These are phyloP conservation scores for Spathaspora sp. DNA, from an alignment of 1,139 yeast species.

Conservation along the genomic window DNA sequence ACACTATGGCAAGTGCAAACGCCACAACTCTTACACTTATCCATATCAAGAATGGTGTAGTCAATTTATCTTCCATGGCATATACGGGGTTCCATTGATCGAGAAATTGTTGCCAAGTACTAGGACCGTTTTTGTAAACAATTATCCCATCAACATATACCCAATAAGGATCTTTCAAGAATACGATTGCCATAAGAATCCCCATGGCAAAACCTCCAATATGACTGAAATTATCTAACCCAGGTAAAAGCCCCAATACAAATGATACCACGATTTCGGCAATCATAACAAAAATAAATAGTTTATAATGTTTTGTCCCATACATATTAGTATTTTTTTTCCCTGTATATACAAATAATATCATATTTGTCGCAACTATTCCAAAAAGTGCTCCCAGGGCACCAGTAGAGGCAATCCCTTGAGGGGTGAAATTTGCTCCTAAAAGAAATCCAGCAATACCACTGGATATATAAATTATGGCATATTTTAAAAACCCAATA, in stretches of 20 bases:
- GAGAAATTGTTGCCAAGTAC: constrained; percentile 41
- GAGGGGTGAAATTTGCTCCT: constrained; percentile 72
- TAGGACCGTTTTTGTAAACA: constrained; percentile 34
- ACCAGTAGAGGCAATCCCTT: constrained; percentile 70
- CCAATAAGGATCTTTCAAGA: constrained; percentile 61
- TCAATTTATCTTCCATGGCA: constrained; percentile 35
- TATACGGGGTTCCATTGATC: constrained; percentile 44
- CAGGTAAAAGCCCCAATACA: constrained; percentile 69
- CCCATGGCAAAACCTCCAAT: constrained; percentile 78
- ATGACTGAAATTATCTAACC: constrained; percentile 74
- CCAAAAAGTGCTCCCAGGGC: constrained; percentile 80
- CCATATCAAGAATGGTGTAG: constrained; percentile 48
- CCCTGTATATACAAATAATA: constrained; percentile 59
- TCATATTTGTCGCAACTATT: constrained; percentile 59
- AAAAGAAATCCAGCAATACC: constrained; percentile 70
- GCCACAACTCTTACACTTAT: constrained; percentile 44
- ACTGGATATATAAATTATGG: constrained; percentile 56
- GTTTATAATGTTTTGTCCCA: constrained; percentile 41
- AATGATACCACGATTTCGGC: constrained; percentile 60
- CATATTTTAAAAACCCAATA: constrained; percentile 58
- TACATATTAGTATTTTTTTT: constrained; percentile 45
- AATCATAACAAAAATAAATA: constrained; percentile 49
- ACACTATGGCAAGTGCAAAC: constrained; percentile 48
- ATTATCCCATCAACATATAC: constrained; percentile 44
- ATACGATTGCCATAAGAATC: constrained; percentile 46